phyloP scores from a whole-genome alignment of 2,329 filamentous ascomycete genomes.

The Verticillium nonalfalfae region DNA sequence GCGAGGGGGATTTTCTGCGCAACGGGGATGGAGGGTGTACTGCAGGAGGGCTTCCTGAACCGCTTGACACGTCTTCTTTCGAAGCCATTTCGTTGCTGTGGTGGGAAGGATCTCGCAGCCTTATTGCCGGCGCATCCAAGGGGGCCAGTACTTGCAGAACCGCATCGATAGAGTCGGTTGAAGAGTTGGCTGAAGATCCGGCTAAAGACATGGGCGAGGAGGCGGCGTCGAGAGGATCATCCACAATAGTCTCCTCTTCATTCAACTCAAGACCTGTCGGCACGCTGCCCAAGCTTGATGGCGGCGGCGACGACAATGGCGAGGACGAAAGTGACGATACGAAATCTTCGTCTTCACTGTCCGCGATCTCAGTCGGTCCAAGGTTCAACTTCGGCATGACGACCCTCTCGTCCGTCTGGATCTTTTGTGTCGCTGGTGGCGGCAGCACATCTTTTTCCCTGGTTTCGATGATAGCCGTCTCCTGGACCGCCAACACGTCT shows the following conservation, averaged over 20 bases:
- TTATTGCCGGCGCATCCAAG: background rate
- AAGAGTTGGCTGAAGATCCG: too few species aligned
- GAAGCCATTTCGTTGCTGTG: background rate
- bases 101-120: background rate
- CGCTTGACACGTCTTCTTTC: background rate
- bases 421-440: background rate
- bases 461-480: background rate
- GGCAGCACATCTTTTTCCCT: background rate
- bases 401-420: background rate
- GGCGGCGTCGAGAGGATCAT: background rate
- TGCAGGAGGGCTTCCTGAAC: background rate
- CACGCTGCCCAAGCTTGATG: slow-evolving; percentile 1
- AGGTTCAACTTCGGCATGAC: slow-evolving; percentile 6
- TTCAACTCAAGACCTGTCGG: background rate
- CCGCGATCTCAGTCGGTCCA: slow-evolving; percentile 21
- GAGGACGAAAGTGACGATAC: slow-evolving; percentile 11
- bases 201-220: background rate
- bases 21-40: background rate
- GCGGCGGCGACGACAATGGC: slow-evolving; percentile 11
- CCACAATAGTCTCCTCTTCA: background rate
- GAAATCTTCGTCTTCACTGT: slow-evolving; percentile 34
- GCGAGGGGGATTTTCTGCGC: background rate
- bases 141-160: background rate
- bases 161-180: too few species aligned
- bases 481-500: background rate